Base-by-base conservation (phyloP, 1,284 basidiomycete genomes). In the Exobasidium cylindrosporum region DNA sequence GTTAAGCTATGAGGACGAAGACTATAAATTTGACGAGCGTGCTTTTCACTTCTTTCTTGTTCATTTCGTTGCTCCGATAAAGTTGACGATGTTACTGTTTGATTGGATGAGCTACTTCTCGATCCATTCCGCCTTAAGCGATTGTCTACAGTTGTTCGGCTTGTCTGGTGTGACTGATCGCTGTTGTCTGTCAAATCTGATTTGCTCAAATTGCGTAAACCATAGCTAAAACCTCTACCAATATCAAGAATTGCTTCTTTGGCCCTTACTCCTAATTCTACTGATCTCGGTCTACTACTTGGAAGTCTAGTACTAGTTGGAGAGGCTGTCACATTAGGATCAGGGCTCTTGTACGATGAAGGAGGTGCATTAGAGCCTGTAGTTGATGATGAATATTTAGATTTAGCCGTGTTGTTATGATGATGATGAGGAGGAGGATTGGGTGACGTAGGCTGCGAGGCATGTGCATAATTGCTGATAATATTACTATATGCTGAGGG, bases 171-270 rank as follows among this genome's bases (percentile, higher is more conserved):
- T 17, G 17, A 17, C 14, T 28, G n/a, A 24, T 50, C 47, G 4
- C 47, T 21, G n/a, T 4, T 5, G 17, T 50, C 21, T 13, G 26
- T 14, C 14, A 50, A 4, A 50, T 50, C 47, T 6, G 47, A 50
- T 50, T 26, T 50, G 47, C 47, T 50, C 4, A 28, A 50, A 26
- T 50, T 50, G 2, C 47, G 47, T 13, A 50, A 50, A 13, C 47
- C 47, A 50, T 50, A 50, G 21, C n/a, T 24, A 4, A 21, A 21
- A 14, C 26, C 30, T 31, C 53, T 31, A 31, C 53, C 53, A 55
- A 55, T 21, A 23, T 55, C 53, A 23, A 55, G 14, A 13, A 55
- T 35, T 40, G 53, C 53, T 4, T 31, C 53, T 44, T 55, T 55
- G 14, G 53, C 53, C 30, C 30, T 55, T 14, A 29, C 53, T 40